phyloP scores from a whole-genome alignment of 345 rosid genomes.

The Durio zibethinus region DNA sequence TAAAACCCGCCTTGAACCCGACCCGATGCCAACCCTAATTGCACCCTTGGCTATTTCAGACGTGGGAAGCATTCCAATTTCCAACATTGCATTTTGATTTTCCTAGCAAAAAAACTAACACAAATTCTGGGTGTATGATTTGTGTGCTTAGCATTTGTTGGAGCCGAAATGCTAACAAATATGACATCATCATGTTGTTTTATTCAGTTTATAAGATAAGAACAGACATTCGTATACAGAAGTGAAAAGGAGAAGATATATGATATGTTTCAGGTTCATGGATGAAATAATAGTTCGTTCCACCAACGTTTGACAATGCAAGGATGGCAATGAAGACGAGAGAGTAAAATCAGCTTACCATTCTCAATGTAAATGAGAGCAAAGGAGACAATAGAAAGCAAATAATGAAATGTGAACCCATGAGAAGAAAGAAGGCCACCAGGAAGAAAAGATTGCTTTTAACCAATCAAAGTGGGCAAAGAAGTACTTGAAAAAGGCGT shows the following conservation, averaged over 20 bases:
- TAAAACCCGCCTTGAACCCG: no score
- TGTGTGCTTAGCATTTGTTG: background rate
- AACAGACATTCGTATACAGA: background rate
- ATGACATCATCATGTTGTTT: background rate
- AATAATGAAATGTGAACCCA: background rate
- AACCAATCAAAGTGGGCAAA: background rate
- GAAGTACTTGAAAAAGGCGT: background rate
- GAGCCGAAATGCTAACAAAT: background rate
- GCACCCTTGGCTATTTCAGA: background rate
- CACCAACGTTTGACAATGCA: background rate
- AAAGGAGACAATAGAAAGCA: background rate
- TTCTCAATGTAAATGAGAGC: constrained; percentile 1
- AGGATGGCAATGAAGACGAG: background rate
- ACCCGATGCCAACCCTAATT: no score
- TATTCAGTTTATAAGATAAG: background rate
- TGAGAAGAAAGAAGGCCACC: background rate
- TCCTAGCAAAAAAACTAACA: no score
- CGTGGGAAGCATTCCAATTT: background rate
- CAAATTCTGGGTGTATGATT: background rate
- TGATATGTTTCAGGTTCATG: background rate
- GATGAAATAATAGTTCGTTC: background rate
- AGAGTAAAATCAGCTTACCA: background rate
- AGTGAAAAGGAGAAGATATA: no score
- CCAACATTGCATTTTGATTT: no score
- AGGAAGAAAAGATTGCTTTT: background rate